A percentile compares a stretch with the other conserved stretches of the same genome.
Conservation (phyloP, 192 early-diverging fungal species). For the Coemansia reversa region DNA sequence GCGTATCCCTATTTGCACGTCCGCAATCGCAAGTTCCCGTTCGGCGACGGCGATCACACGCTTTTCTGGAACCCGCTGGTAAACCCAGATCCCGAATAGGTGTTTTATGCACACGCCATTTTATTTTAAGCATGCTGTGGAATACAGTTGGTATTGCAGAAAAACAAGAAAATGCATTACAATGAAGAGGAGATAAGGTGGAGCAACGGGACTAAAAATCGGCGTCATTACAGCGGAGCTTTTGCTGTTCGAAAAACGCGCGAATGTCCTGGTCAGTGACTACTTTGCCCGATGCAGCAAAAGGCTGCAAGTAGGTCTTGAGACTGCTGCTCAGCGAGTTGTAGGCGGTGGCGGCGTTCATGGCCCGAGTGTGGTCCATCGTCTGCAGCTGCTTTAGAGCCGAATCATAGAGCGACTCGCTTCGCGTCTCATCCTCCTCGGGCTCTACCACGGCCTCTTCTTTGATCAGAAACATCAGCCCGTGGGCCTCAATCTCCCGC, state of each 20-base stretch:
- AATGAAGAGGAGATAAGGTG: no score
- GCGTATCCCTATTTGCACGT: slow-evolving; percentile 48
- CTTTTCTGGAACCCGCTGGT: slow-evolving; percentile 50
- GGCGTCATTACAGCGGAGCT: not conserved
- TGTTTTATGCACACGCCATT: not conserved
- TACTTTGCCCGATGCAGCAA: slow-evolving; percentile 70
- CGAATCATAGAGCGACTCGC: slow-evolving; percentile 70
- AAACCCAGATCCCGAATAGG: slow-evolving; percentile 53
- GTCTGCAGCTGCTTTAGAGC: slow-evolving; percentile 71
- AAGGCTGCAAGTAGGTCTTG: slow-evolving; percentile 66
- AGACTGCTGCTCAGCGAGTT: slow-evolving; percentile 66
- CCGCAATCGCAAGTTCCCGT: slow-evolving; percentile 52
- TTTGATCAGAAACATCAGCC: slow-evolving; percentile 57
- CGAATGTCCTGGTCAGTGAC: slow-evolving; percentile 74
- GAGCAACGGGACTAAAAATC: no score
- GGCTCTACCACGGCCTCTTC: slow-evolving; percentile 73
- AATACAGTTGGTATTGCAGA: not conserved
- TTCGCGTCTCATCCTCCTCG: slow-evolving; percentile 70
- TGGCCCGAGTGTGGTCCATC: slow-evolving; percentile 71
- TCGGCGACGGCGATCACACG: slow-evolving; percentile 52
- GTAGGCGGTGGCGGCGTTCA: slow-evolving; percentile 79
- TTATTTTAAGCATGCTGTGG: not conserved
- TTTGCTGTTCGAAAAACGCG: slow-evolving; percentile 65
- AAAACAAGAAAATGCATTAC: not conserved
- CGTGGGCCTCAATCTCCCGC: slow-evolving; percentile 46